Percentiles rank a stretch among this genome's conserved stretches.
Evolutionary conservation across 2,329 filamentous ascomycete species (phyloP).

Genomic region (Aulographum hederae): DNA sequence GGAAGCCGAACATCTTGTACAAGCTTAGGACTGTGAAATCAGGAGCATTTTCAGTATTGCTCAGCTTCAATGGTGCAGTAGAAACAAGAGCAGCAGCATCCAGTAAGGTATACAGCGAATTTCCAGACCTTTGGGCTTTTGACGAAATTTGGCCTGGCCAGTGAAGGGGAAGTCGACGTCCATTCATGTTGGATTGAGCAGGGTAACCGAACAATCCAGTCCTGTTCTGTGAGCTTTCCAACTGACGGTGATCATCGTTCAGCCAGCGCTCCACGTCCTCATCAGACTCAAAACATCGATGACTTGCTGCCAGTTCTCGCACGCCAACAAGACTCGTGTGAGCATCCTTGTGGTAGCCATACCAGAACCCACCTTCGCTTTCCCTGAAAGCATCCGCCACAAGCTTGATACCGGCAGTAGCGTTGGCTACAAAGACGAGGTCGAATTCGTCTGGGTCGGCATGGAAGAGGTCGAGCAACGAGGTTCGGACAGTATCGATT

Average conservation of each 20-base stretch:
- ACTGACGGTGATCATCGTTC: constrained; percentile 13
- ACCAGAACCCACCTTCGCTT: constrained; percentile 53
- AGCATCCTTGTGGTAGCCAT: constrained; percentile 64
- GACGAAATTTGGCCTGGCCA: constrained; percentile 36
- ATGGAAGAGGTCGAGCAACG: constrained; percentile 57
- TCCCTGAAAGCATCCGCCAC: constrained; percentile 62
- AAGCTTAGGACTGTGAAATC: constrained; percentile 82
- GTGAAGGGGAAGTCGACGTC: constrained; percentile 49
- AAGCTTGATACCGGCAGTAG: constrained; percentile 78
- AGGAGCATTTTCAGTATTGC: constrained; percentile 40
- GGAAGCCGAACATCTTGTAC: constrained; percentile 97
- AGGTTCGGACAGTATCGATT: constrained; percentile 58
- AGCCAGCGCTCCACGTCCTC: constrained; percentile 49
- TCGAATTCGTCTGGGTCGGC: constrained; percentile 71
- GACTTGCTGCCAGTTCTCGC: constrained; percentile 46
- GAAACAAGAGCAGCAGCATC: constrained; percentile 72
- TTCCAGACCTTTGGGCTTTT: constrained; percentile 22
- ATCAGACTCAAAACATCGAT: constrained; percentile 48
- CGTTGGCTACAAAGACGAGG: constrained; percentile 79
- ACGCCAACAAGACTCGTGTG: constrained; percentile 80
- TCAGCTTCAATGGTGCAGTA: constrained; percentile 58
- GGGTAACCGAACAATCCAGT: constrained; percentile 58
- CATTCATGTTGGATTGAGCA: constrained; percentile 87
- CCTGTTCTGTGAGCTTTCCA: constrained; percentile 10
- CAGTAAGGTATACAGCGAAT: constrained; percentile 46